Percentiles rank a stretch among this genome's conserved stretches.
Conservation (phyloP, 164 flowering plant genomes). For the Echeveria elegans region DNA sequence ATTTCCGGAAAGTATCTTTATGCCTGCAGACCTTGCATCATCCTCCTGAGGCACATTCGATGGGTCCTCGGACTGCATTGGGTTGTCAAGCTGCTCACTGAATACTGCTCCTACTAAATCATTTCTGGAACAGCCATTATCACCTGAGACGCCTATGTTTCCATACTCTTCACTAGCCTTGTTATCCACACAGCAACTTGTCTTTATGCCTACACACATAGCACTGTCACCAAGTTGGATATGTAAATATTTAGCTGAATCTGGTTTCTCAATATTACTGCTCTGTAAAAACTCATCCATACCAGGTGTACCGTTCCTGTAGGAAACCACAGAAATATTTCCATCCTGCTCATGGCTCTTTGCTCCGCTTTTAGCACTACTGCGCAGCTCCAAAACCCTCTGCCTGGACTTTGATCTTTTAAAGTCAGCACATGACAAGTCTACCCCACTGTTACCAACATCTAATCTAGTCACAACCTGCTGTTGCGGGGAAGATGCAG, state of each 20-base stretch:
- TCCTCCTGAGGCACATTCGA: neutral
- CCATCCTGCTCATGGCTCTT: conserved; percentile 14
- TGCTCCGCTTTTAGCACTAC: conserved; percentile 36
- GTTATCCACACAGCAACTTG: neutral
- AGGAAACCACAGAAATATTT: conserved; percentile 9
- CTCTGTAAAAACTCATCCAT: conserved; percentile 12
- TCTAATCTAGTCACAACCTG: conserved; percentile 18
- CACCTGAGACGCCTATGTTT: neutral
- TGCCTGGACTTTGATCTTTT: conserved; percentile 87
- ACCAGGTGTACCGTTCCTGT: conserved; percentile 12
- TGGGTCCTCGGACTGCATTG: neutral
- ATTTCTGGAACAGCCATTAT: neutral
- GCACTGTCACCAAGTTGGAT: neutral
- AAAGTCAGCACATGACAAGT: conserved; percentile 40
- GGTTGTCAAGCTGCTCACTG: neutral
- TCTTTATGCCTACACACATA: neutral
- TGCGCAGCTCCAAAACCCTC: conserved; percentile 72
- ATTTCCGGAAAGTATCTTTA: neutral
- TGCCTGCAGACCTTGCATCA: neutral
- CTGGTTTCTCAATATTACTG: neutral
- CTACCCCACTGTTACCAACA: conserved; percentile 15
- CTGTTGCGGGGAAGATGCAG: conserved; percentile 31
- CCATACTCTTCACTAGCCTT: neutral
- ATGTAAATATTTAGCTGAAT: neutral
- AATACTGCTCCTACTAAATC: neutral